phyloP scores from a whole-genome alignment of 2,329 filamentous ascomycete genomes.

The Verticillium isaacii region DNA sequence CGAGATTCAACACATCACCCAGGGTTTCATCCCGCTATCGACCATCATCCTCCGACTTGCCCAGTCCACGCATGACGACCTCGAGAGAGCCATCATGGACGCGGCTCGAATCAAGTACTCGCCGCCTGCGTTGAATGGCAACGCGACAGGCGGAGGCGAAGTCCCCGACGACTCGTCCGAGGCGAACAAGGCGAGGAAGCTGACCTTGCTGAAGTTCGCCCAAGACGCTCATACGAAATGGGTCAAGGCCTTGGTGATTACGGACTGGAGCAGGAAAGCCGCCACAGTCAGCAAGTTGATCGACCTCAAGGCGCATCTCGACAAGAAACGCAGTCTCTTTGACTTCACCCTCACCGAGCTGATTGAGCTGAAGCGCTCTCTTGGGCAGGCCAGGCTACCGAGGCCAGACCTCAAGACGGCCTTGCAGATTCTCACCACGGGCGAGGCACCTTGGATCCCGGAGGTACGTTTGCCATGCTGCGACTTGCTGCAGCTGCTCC shows the following conservation, averaged over 20 bases:
- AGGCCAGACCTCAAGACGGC: conserved; percentile 91
- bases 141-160: conserved; percentile 30
- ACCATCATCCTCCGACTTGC: conserved; percentile 72
- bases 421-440: conserved; percentile 75
- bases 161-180: conserved; percentile 50
- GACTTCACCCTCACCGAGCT: conserved; percentile 57
- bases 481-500: neutral
- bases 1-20: conserved; percentile 66
- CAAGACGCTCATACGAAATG: conserved; percentile 80
- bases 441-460: conserved; percentile 72
- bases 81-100: conserved; percentile 65
- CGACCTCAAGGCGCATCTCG: conserved; percentile 74
- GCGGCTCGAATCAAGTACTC: conserved; percentile 65
- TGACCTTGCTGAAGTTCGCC: conserved; percentile 68
- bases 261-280: conserved; percentile 81
- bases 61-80: conserved; percentile 76
- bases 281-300: conserved; percentile 81
- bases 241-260: conserved; percentile 86
- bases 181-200: conserved; percentile 73
- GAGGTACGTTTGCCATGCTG: conserved; percentile 51
- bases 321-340: conserved; percentile 57
- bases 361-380: conserved; percentile 67
- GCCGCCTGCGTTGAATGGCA: conserved; percentile 45
- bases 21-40: conserved; percentile 72
- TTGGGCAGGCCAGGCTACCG: conserved; percentile 70